Conservation (phyloP, 1,284 basidiomycete genomes). For the Ganoderma multipileum region DNA sequence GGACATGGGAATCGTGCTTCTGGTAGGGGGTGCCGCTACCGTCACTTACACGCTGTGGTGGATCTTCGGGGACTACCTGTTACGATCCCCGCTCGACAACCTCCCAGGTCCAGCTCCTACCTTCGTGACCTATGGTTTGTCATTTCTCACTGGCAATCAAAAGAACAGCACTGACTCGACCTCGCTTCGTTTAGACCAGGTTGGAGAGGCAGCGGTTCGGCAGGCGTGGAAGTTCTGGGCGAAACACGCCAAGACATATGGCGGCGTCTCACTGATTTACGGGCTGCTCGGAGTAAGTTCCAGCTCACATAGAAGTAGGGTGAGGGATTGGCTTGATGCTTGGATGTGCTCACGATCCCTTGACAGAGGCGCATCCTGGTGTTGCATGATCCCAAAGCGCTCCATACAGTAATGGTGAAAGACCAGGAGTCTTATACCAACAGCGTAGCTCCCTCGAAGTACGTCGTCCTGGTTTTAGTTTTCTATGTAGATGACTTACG, state of each 20-base stretch:
- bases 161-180: neutral
- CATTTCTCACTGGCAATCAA: too few species aligned
- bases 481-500: neutral
- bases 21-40: neutral
- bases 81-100: neutral
- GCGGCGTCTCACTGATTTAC: slow-evolving; percentile 25
- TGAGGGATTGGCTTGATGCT: neutral
- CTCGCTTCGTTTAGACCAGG: neutral
- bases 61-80: neutral
- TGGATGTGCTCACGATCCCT: neutral
- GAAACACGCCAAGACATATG: slow-evolving; percentile 23
- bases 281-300: slow-evolving; percentile 27
- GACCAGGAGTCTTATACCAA: slow-evolving; percentile 10
- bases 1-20: neutral
- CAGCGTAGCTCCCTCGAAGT: slow-evolving; percentile 2
- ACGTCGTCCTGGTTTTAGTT: neutral
- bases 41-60: neutral
- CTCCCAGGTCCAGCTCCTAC: neutral
- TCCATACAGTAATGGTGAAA: slow-evolving; percentile 18
- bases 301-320: too few species aligned
- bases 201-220: neutral
- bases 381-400: slow-evolving; percentile 11
- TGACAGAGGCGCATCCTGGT: slow-evolving; percentile 7
- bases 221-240: slow-evolving; percentile 5
- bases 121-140: neutral